Evolutionary conservation across 371 early-diverging fungal species (phyloP), one percentile per base, ranked within the genome.

Genomic region (Zychaea mexicana): DNA sequence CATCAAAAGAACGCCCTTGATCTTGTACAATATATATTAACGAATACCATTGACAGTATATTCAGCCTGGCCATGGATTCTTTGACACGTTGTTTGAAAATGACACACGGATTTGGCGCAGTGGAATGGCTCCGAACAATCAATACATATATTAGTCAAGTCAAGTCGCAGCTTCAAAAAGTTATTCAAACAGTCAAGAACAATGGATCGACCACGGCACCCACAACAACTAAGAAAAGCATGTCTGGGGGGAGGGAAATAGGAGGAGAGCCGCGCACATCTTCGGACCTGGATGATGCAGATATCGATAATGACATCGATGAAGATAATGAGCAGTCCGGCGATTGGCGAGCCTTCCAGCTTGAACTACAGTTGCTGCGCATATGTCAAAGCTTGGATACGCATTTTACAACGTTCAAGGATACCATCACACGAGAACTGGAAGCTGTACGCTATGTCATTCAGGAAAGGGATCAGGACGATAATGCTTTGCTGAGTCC

Each of bases 41-140:
- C 57, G 22, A 62, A 59, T 21, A 70, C 75, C 22, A 72, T 85
- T 52, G 65, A 72, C 0, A 65, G 68, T 12, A 78, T 85, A 2
- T 81, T 87, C 54, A 46, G 56, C 6, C 38, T 74, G 28, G 79
- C 82, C 0, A 83, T 84, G 3, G 76, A 71, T 1, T 79, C 85
- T 1, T 62, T 86, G 19, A 67, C 66, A 4, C 79, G 90, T 21
- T 87, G 90, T 52, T 69, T 83, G 47, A 71, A 69, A 3, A 73
- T 92, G 54, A 90, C 92, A 0, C 82, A 79, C 58, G 92, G 90
- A 1, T 86, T 84, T 62, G 90, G 85, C 0, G 76, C 70, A 8
- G 75, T 76, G 4, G 89, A 79, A n/a, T 65, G 86, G 58, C 60
- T 85, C 22, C 77, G 80, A 6, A 81, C 74, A 3, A 52, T 88